Percentiles rank a stretch among this genome's conserved stretches.
phyloP scores from a whole-genome alignment of 2,329 filamentous ascomycete species.

The Lithohypha guttulata region DNA sequence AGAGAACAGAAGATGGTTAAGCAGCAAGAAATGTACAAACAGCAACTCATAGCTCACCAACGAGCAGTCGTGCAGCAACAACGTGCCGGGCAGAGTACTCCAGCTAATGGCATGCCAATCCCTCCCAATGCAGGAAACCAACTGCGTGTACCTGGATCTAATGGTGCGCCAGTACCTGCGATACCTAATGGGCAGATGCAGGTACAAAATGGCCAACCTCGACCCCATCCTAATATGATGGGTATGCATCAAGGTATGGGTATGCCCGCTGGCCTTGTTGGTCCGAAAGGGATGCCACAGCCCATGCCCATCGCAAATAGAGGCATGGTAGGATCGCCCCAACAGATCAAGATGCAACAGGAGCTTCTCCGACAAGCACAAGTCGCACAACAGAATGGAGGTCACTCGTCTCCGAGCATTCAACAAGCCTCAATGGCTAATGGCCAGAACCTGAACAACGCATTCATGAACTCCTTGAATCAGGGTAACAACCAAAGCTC shows the following conservation, averaged over 20 bases:
- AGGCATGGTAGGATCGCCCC: constrained; percentile 30
- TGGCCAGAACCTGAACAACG: constrained; percentile 32
- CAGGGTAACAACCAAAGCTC: constrained; percentile 33
- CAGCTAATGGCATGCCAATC: constrained; percentile 37
- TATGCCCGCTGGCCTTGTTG: constrained; percentile 44
- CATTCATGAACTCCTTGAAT: constrained; percentile 36
- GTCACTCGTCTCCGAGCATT: constrained; percentile 36
- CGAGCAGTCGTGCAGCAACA: constrained; percentile 39
- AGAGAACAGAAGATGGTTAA: constrained; percentile 60
- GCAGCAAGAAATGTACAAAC: constrained; percentile 48
- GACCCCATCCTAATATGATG: constrained; percentile 31
- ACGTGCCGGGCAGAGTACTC: constrained; percentile 31
- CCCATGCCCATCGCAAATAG: constrained; percentile 42
- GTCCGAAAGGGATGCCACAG: constrained; percentile 47
- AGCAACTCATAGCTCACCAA: constrained; percentile 50
- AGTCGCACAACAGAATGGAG: constrained; percentile 29
- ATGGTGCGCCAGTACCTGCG: constrained; percentile 15
- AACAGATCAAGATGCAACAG: constrained; percentile 36
- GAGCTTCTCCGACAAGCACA: constrained; percentile 27
- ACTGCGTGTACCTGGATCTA: constrained; percentile 15
- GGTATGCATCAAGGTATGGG: constrained; percentile 33
- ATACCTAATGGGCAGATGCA: constrained; percentile 30
- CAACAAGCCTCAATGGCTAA: constrained; percentile 28
- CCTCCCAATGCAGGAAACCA: constrained; percentile 26
- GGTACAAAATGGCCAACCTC: constrained; percentile 27